A percentile compares a stretch with the other conserved stretches of the same genome.
phyloP scores from a whole-genome alignment of 768 basidiomycete species.

The Tricholoma saponaceum region DNA sequence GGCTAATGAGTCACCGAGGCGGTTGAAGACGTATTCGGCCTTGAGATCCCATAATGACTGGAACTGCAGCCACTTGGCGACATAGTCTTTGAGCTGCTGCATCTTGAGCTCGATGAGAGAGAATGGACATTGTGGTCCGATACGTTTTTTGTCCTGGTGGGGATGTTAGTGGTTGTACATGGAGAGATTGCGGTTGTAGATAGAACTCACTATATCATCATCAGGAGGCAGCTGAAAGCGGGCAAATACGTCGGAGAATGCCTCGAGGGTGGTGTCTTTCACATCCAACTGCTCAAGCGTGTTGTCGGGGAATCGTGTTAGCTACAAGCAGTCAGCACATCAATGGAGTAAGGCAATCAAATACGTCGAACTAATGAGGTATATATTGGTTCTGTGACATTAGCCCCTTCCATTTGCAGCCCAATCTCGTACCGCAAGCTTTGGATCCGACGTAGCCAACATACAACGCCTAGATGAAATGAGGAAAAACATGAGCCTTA shows the following conservation, averaged over 20 bases:
- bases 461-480: conserved; percentile 66
- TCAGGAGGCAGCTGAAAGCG: conserved; percentile 81
- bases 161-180: not conserved
- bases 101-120: conserved; percentile 83
- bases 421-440: conserved; percentile 98
- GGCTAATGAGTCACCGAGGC: conserved; percentile 88
- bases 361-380: too few relatives aligned
- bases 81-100: conserved; percentile 64
- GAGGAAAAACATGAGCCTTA: conserved; percentile 10
- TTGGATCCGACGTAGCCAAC: conserved; percentile 81
- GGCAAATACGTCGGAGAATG: conserved; percentile 91
- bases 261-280: conserved; percentile 70
- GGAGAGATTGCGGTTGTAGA: conserved; percentile 7
- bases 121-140: conserved; percentile 70
- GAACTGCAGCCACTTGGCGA: not conserved
- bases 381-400: conserved; percentile 70
- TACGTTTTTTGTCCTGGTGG: conserved; percentile 37
- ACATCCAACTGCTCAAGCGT: conserved; percentile 83
- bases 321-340: conserved; percentile 33
- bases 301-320: conserved; percentile 69
- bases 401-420: conserved; percentile 77
- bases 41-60: conserved; percentile 99
- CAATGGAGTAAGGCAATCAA: not conserved
- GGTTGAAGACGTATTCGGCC: conserved; percentile 92
- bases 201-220: conserved; percentile 40